Base-by-base conservation (phyloP, 2,329 filamentous ascomycete genomes). In the Nemania diffusa region DNA sequence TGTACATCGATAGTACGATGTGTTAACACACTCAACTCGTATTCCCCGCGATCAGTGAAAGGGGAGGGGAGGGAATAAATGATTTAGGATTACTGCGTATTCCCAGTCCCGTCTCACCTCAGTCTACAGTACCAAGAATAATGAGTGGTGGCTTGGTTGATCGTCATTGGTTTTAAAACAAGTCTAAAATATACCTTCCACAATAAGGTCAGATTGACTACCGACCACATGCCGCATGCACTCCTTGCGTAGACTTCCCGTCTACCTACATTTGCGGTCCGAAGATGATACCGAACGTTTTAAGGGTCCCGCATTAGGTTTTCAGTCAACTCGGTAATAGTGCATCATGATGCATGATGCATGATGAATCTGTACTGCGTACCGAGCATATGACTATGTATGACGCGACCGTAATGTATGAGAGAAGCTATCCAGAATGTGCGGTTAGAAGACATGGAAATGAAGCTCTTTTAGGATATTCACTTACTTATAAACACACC, bases 151-250 rank as follows among this genome's bases (percentile, higher is more conserved):
- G 37, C 37, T 40, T 40, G 11, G 8, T 40, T 40, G 5, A 40
- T 15, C 6, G 11, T 17, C 15, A 15, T 15, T 15, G 11, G 37
- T 11, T 20, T 24, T 48, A 3, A 13, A 48, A 48, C 44, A 48
- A 29, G 24, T 29, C 17, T 51, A 15, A 51, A 51, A 51, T 13
- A 51, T 51, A 51, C 24, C 48, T 51, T 27, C 48, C 17, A 29
- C 4, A 51, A 51, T 51, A 51, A 51, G 48, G 22, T 51, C 48
- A n/a, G 48, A 51, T 51, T 51, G 26, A 27, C n/a, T n/a, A n/a
- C n/a, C n/a, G n/a, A n/a, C n/a, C 24, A 51, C 7, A 27, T 29
- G 48, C n/a, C 5, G 5, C 6, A 20, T 11, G 22, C 20, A 51
- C 13, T n/a, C 8, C 4, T n/a, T 7, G 26, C 26, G 6, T 51